These are phyloP conservation scores for Arthrobotrys entomopaga DNA, from an alignment of 2,329 filamentous ascomycete genomes.

Conservation along the genomic window DNA sequence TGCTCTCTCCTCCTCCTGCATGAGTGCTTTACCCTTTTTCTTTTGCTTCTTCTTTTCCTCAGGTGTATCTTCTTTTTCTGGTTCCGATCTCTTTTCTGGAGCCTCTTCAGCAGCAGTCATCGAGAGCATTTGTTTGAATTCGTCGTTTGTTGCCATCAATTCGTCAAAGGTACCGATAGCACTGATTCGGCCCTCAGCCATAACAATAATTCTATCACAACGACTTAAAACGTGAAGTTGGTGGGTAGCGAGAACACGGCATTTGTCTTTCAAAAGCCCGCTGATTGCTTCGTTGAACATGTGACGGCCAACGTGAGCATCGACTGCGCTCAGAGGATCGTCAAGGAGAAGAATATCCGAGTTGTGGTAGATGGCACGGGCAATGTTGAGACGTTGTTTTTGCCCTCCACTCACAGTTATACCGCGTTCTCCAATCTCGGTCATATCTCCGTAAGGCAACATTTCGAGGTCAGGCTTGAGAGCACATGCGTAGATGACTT, in stretches of 20 bases:
- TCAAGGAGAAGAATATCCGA: constrained; percentile 76
- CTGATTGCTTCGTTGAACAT: constrained; percentile 96
- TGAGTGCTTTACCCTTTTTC: constrained; percentile 97
- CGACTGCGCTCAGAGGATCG: constrained; percentile 75
- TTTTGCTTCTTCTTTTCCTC: constrained; percentile 86
- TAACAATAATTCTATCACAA: constrained; percentile 91
- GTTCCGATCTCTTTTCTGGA: constrained; percentile 70
- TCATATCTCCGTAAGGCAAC: constrained; percentile 62
- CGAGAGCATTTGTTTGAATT: constrained; percentile 81
- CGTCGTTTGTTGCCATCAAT: constrained; percentile 79
- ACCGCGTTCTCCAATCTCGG: constrained; percentile 65
- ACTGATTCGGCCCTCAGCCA: constrained; percentile 84
- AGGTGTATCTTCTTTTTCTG: constrained; percentile 74
- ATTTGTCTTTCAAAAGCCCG: constrained; percentile 87
- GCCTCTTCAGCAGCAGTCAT: constrained; percentile 67
- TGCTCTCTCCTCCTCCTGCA: constrained; percentile 79
- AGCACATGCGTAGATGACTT: constrained; percentile 61
- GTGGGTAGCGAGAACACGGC: constrained; percentile 90
- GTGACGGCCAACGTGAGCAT: constrained; percentile 75
- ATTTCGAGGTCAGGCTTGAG: constrained; percentile 61
- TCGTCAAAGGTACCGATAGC: constrained; percentile 90
- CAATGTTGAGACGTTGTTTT: constrained; percentile 76
- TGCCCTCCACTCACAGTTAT: constrained; percentile 66
- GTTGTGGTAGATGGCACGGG: constrained; percentile 78
- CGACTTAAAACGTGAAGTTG: constrained; percentile 91